A percentile compares a stretch with the other conserved stretches of the same genome.
These are phyloP conservation scores for Dioscorea dumetorum DNA, from an alignment of 106 monocot species.

Conservation along the genomic window DNA sequence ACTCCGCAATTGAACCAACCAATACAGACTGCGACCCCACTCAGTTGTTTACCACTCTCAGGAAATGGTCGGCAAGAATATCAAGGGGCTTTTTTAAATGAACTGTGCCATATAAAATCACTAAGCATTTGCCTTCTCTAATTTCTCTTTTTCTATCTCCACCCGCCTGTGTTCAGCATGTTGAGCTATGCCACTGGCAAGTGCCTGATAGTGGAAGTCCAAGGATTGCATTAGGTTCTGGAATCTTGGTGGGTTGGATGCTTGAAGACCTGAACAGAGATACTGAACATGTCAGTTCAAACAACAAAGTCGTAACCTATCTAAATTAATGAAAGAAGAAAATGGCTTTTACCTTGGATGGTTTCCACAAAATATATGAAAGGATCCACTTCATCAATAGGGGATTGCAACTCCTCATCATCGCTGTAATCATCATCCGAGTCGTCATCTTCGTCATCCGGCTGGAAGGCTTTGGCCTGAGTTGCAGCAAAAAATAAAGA, in stretches of 20 bases:
- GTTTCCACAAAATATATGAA: conserved; percentile 92
- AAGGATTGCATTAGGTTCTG: conserved; percentile 75
- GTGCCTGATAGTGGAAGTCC: conserved; percentile 72
- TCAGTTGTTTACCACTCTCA: background rate
- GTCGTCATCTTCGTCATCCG: conserved; percentile 68
- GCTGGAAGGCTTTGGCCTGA: conserved; percentile 73
- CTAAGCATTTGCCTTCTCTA: conserved; percentile 45
- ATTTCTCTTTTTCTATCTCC: conserved; percentile 85
- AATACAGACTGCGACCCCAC: background rate
- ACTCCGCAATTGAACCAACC: background rate
- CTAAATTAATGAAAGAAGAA: too few relatives aligned
- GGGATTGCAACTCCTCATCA: conserved; percentile 82
- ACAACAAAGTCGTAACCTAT: too few relatives aligned
- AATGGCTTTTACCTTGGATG: conserved; percentile 48
- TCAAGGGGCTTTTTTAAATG: background rate
- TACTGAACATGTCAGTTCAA: background rate
- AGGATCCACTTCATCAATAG: conserved; percentile 86
- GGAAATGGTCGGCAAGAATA: background rate
- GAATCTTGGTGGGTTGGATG: conserved; percentile 60
- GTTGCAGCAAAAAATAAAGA: background rate
- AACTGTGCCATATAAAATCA: background rate
- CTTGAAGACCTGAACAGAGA: conserved; percentile 58
- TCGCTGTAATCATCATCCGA: conserved; percentile 78
- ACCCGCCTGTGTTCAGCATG: conserved; percentile 60
- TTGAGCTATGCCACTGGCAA: conserved; percentile 72